These are phyloP conservation scores for Ephemerocybe angulata DNA, from an alignment of 768 basidiomycete species.

Conservation along the genomic window DNA sequence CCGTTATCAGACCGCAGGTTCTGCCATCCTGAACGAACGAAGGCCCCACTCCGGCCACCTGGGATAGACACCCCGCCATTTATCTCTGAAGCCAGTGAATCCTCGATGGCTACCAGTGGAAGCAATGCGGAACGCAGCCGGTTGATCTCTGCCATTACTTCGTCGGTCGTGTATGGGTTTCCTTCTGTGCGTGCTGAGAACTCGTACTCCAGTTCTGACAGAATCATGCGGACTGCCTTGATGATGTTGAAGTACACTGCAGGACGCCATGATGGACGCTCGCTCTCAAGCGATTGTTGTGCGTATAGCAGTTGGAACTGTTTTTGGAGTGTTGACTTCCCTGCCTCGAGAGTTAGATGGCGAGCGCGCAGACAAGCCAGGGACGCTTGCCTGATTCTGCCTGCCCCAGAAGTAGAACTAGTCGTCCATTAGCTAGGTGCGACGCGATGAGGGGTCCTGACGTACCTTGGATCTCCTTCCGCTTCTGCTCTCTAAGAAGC, in stretches of 20 bases:
- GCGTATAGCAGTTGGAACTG: conserved; percentile 83
- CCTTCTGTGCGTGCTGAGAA: conserved; percentile 29
- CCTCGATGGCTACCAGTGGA: conserved; percentile 64
- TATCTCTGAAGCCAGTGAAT: conserved; percentile 63
- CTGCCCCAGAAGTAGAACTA: conserved; percentile 75
- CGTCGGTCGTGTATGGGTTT: conserved; percentile 19
- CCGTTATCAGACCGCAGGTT: conserved; percentile 33
- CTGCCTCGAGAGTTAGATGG: conserved; percentile 21
- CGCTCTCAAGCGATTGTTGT: conserved; percentile 61
- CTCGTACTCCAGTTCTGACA: conserved; percentile 67
- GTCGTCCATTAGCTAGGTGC: not conserved
- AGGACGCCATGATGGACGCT: conserved; percentile 72
- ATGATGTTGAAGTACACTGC: conserved; percentile 84
- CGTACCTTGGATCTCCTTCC: conserved; percentile 49
- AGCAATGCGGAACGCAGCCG: conserved; percentile 54
- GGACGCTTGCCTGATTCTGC: conserved; percentile 53
- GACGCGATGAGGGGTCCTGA: not conserved
- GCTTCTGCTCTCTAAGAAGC: conserved; percentile 24
- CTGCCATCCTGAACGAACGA: conserved; percentile 73
- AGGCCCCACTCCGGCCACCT: conserved; percentile 60
- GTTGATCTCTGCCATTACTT: conserved; percentile 40
- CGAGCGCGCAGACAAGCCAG: not conserved
- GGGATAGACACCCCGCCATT: conserved; percentile 59
- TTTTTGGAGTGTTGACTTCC: conserved; percentile 82
- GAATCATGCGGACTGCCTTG: conserved; percentile 70